Conservation (phyloP, 1,284 basidiomycete species). For the Waitea zeae region DNA sequence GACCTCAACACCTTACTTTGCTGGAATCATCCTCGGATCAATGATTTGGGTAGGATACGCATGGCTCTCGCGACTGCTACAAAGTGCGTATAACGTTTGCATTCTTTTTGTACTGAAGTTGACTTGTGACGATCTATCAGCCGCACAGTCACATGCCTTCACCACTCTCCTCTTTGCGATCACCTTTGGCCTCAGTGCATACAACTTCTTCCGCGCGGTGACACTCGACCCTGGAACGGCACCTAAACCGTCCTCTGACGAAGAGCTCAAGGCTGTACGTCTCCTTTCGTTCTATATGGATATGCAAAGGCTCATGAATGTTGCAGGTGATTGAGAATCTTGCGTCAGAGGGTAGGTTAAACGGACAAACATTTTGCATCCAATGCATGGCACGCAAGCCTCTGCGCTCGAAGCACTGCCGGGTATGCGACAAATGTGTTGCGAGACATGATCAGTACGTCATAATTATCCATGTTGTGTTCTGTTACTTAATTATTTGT, state of each 20-base stretch:
- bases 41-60: conserved; percentile 78
- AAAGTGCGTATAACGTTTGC: conserved; percentile 30
- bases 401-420: conserved; percentile 89
- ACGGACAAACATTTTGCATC: conserved; percentile 93
- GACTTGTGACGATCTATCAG: conserved; percentile 17
- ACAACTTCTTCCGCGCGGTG: conserved; percentile 84
- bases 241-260: conserved; percentile 61
- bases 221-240: conserved; percentile 86
- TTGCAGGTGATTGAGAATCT: conserved; percentile 74
- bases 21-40: conserved; percentile 76
- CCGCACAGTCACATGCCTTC: conserved; percentile 59
- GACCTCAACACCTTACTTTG: conserved; percentile 76
- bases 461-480: not conserved
- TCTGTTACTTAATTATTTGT: not conserved
- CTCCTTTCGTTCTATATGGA: conserved; percentile 3
- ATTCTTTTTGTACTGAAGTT: not conserved
- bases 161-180: conserved; percentile 66
- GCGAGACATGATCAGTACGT: conserved; percentile 84
- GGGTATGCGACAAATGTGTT: conserved; percentile 81
- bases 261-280: conserved; percentile 52
- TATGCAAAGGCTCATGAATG: conserved; percentile 2
- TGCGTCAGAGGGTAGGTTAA: conserved; percentile 73
- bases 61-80: conserved; percentile 64
- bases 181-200: conserved; percentile 53
- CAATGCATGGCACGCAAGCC: conserved; percentile 90